Evolutionary conservation across 495 filamentous ascomycete species (phyloP).

Genomic region (Trichoderma parareesei): DNA sequence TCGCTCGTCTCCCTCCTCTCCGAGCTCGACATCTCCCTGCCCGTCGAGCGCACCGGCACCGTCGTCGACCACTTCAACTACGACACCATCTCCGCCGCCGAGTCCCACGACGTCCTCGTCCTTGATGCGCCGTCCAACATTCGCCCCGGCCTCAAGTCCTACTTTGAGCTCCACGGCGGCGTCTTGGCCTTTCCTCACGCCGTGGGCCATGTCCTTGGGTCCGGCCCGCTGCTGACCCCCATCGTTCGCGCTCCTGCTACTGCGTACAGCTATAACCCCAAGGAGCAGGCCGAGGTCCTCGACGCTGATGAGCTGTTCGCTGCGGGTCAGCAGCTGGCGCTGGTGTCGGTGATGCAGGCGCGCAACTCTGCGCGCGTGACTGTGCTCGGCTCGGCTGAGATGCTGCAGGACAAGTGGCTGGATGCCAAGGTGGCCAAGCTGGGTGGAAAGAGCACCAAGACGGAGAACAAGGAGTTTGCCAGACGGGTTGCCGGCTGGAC

Average conservation of each 20-base stretch:
- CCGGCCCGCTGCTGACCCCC: slow-evolving; percentile 65
- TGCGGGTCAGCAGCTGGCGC: slow-evolving; percentile 68
- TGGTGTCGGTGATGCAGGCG: slow-evolving; percentile 79
- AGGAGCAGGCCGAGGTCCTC: slow-evolving; percentile 65
- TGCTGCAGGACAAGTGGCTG: slow-evolving; percentile 87
- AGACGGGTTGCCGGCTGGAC: slow-evolving; percentile 80
- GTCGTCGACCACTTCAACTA: slow-evolving; percentile 96
- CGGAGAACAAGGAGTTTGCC: slow-evolving; percentile 78
- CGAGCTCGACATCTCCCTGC: slow-evolving; percentile 85
- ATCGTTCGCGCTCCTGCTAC: slow-evolving; percentile 73
- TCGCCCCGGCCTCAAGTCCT: slow-evolving; percentile 65
- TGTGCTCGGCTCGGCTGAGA: slow-evolving; percentile 76
- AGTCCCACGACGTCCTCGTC: slow-evolving; percentile 84
- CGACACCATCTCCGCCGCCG: slow-evolving; percentile 63
- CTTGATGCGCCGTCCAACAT: slow-evolving; percentile 54
- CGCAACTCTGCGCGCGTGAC: slow-evolving; percentile 89
- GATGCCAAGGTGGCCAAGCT: slow-evolving; percentile 64
- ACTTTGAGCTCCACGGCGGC: slow-evolving; percentile 53
- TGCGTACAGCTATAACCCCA: slow-evolving; percentile 89
- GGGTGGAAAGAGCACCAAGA: slow-evolving; percentile 44
- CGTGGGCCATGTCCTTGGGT: slow-evolving; percentile 73
- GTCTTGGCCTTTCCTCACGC: slow-evolving; percentile 73
- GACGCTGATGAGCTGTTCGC: slow-evolving; percentile 64
- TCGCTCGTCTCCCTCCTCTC: slow-evolving; percentile 76
- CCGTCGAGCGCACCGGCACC: slow-evolving; percentile 69